Conservation (phyloP, 2,329 filamentous ascomycete genomes). For the Blumeriella jaapii region DNA sequence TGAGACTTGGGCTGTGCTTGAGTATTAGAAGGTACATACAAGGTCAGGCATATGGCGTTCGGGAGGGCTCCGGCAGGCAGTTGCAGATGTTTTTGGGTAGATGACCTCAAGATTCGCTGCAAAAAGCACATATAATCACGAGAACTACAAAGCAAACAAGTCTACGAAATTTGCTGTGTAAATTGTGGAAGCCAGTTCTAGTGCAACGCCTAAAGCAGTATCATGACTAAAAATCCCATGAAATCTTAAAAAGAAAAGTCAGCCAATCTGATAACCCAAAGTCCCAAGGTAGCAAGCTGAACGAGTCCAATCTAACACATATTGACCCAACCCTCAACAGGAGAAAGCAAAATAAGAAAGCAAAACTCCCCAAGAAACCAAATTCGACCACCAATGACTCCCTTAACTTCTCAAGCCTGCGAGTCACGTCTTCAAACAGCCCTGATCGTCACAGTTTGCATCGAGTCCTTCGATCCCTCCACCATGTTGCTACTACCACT, state of each 20-base stretch:
- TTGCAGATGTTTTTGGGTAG: conserved; percentile 9
- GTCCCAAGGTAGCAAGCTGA: not conserved
- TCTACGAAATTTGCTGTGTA: too few relatives aligned
- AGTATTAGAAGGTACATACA: conserved; percentile 38
- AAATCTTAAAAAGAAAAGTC: too few relatives aligned
- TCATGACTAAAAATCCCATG: too few relatives aligned
- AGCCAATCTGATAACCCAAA: not conserved
- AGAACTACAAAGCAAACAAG: not conserved
- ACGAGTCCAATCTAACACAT: too few relatives aligned
- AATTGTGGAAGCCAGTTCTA: too few relatives aligned
- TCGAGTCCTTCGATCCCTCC: conserved; percentile 28
- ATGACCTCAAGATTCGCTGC: conserved; percentile 5
- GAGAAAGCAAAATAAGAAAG: too few relatives aligned
- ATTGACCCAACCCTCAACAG: too few relatives aligned
- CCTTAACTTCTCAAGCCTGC: too few relatives aligned
- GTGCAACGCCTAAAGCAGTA: too few relatives aligned
- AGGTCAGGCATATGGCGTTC: conserved; percentile 13
- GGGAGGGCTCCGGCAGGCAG: conserved; percentile 6
- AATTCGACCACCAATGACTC: too few relatives aligned
- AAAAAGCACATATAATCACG: conserved; percentile 3
- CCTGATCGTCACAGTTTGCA: conserved; percentile 8
- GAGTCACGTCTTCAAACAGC: not conserved
- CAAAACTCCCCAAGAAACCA: too few relatives aligned
- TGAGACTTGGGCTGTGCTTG: conserved; percentile 78
- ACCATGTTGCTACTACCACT: too few relatives aligned